phyloP scores from a whole-genome alignment of 257 asterid species.

The Nicotiana benthamiana region DNA sequence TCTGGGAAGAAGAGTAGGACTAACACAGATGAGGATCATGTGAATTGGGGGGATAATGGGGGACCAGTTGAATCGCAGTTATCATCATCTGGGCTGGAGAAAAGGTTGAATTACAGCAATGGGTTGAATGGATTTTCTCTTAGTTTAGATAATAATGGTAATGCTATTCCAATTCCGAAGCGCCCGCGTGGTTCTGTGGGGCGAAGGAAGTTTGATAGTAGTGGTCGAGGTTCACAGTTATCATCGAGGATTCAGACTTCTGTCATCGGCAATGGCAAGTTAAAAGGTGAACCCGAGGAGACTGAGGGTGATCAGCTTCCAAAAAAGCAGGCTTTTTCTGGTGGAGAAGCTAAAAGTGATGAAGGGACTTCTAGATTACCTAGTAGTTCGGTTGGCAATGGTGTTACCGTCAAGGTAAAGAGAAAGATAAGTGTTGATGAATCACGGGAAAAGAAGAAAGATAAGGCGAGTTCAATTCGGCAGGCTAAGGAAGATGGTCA shows the following conservation, averaged over 20 bases:
- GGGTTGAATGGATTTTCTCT: conserved; percentile 47
- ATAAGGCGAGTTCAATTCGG: conserved; percentile 24
- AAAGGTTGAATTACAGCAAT: conserved; percentile 27
- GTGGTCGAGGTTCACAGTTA: conserved; percentile 26
- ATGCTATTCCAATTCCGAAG: conserved; percentile 58
- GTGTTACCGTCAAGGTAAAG: conserved; percentile 30
- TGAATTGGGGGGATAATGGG: conserved; percentile 25
- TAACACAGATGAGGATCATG: conserved; percentile 28
- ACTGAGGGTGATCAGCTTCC: conserved; percentile 15
- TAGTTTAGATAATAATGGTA: conserved; percentile 48
- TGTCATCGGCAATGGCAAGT: conserved; percentile 21
- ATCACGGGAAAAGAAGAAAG: conserved; percentile 27
- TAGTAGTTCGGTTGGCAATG: conserved; percentile 21
- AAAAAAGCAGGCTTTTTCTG: conserved; percentile 11
- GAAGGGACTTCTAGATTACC: conserved; percentile 23
- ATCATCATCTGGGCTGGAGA: conserved; percentile 19
- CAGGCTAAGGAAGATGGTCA: conserved; percentile 24
- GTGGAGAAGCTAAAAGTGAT: conserved; percentile 23
- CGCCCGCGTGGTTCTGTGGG: conserved; percentile 80
- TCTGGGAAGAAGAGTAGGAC: conserved; percentile 52
- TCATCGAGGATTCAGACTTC: conserved; percentile 28
- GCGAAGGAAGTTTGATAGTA: conserved; percentile 40
- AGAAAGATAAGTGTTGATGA: conserved; percentile 31
- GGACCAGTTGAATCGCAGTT: conserved; percentile 16
- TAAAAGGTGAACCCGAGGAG: conserved; percentile 29